Evolutionary conservation across 805 yeast species (phyloP).

Genomic region (Cyberlindnera suaveolens): DNA sequence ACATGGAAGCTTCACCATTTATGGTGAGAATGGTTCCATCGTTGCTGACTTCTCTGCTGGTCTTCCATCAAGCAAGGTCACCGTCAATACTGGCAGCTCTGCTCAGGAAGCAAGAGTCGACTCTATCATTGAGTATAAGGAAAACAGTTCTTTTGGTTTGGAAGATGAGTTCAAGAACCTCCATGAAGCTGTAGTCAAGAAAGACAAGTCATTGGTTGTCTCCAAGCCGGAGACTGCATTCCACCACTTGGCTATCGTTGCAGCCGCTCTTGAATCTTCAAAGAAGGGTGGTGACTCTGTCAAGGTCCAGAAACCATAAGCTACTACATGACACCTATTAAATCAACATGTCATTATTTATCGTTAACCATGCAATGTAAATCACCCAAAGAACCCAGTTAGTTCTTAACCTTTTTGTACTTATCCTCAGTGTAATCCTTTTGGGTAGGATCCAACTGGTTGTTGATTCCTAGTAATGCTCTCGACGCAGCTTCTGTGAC

Average conservation of each 20-base stretch:
- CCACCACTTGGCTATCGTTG: constrained; percentile 90
- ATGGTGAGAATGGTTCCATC: constrained; percentile 76
- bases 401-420: constrained; percentile 36
- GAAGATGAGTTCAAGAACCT: constrained; percentile 49
- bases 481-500: constrained; percentile 86
- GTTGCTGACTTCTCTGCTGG: constrained; percentile 53
- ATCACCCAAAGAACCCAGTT: neutral
- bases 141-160: constrained; percentile 48
- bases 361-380: neutral
- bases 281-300: constrained; percentile 44
- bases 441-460: constrained; percentile 66
- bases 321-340: neutral
- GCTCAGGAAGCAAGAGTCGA: constrained; percentile 19
- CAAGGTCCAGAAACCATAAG: constrained; percentile 31
- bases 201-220: constrained; percentile 51
- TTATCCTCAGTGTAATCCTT: constrained; percentile 57
- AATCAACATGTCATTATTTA: neutral
- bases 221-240: constrained; percentile 74
- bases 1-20: constrained; percentile 57
- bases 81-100: constrained; percentile 28
- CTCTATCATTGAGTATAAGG: constrained; percentile 24
- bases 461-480: constrained; percentile 76
- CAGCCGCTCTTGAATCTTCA: constrained; percentile 75
- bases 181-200: constrained; percentile 51
- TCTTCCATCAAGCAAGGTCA: constrained; percentile 26